Percentiles rank a stretch among this genome's conserved stretches.
Conservation (phyloP, 768 basidiomycete genomes). For the Tricholoma furcatifolium region DNA sequence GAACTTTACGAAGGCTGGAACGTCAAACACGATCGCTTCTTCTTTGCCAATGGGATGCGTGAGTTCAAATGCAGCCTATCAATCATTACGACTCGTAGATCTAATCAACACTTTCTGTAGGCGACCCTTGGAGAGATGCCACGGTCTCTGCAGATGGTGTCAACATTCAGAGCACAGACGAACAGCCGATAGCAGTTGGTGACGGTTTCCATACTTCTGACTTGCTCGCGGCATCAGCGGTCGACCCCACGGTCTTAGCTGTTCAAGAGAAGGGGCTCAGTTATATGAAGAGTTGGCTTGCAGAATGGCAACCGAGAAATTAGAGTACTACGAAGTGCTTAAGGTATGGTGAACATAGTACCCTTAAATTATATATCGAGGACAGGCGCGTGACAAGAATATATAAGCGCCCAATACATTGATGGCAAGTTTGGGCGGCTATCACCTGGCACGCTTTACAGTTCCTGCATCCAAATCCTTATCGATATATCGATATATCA, state of each 20-base stretch:
- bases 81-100: too few species aligned
- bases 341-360: too few species aligned
- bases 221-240: not conserved
- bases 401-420: too few species aligned
- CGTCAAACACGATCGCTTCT: not conserved
- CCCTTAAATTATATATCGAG: too few species aligned
- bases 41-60: not conserved
- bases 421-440: too few species aligned
- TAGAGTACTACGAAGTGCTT: too few species aligned
- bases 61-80: not conserved
- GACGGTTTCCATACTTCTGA: not conserved
- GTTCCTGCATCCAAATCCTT: too few species aligned
- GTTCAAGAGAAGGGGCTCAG: not conserved
- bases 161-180: constrained; percentile 41
- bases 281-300: not conserved
- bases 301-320: not conserved
- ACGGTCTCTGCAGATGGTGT: constrained; percentile 60
- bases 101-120: too few species aligned
- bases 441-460: too few species aligned
- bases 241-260: not conserved
- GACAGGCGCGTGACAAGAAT: too few species aligned
- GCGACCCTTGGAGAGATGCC: constrained; percentile 71
- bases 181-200: not conserved
- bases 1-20: not conserved
- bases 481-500: too few species aligned